phyloP scores from a whole-genome alignment of 306 rosid genomes.

The Dalbergia cultrata region DNA sequence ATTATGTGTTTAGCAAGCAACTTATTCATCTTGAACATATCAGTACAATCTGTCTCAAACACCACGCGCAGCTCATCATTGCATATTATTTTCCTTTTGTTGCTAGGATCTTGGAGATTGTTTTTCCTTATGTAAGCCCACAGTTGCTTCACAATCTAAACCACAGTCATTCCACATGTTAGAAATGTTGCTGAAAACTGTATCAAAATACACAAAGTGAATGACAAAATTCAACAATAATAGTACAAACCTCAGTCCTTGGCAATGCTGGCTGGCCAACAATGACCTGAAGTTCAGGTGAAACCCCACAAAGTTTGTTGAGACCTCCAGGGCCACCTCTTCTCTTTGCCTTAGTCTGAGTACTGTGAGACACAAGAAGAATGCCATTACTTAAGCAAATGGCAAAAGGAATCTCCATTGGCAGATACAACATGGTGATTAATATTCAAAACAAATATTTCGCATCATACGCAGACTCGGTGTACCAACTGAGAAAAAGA shows the following conservation, averaged over 20 bases:
- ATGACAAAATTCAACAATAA: no score
- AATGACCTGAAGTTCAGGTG: conserved; percentile 76
- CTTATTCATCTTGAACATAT: conserved; percentile 94
- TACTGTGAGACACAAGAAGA: conserved; percentile 47
- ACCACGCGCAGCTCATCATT: conserved; percentile 81
- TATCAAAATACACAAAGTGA: no score
- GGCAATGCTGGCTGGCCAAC: conserved; percentile 82
- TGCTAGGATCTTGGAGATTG: conserved; percentile 92
- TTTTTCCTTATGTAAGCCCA: conserved; percentile 95
- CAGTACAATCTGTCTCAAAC: conserved; percentile 91
- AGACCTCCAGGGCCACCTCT: conserved; percentile 83
- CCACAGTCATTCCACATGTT: conserved; percentile 34
- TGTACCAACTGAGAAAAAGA: no score
- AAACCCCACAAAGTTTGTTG: conserved; percentile 80
- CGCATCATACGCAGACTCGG: no score
- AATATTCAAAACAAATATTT: no score
- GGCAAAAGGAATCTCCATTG: no score
- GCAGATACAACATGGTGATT: no score
- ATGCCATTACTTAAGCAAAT: background rate
- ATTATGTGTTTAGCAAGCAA: conserved; percentile 84
- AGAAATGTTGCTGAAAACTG: no score
- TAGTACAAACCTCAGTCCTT: conserved; percentile 62
- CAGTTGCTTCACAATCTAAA: conserved; percentile 86
- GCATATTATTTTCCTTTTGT: conserved; percentile 88
- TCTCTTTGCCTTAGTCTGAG: conserved; percentile 65